Evolutionary conservation across 169 alveolate species (phyloP).

Genomic region (Perkinsus olseni): DNA sequence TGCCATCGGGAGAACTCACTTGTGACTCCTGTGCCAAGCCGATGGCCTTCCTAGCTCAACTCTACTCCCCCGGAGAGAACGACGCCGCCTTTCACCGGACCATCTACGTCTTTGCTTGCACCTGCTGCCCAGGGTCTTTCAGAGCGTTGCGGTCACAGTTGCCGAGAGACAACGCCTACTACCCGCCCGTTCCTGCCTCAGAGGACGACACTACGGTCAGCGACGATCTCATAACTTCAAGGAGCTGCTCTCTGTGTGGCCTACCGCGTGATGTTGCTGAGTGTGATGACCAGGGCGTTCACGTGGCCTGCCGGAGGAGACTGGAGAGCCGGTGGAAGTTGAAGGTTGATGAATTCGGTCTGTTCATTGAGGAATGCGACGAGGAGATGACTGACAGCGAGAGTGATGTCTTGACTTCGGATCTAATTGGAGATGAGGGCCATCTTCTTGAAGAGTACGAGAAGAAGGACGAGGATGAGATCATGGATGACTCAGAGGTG

Average conservation of each 20-base stretch:
- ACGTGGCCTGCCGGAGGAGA: not conserved
- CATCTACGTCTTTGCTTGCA: slow-evolving; percentile 45
- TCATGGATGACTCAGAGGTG: not conserved
- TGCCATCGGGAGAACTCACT: slow-evolving; percentile 38
- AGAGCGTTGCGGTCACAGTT: slow-evolving; percentile 53
- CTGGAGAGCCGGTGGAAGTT: not conserved
- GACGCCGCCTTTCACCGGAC: slow-evolving; percentile 50
- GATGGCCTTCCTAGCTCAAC: slow-evolving; percentile 50
- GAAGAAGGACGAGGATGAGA: not conserved
- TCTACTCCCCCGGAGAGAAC: slow-evolving; percentile 53
- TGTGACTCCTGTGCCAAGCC: slow-evolving; percentile 40
- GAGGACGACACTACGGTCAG: not conserved
- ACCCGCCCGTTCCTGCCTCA: not conserved
- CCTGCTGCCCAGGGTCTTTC: slow-evolving; percentile 49
- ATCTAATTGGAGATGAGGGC: not conserved
- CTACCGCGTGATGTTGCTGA: not conserved
- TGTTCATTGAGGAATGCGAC: not conserved
- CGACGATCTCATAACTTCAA: not conserved
- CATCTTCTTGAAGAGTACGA: not conserved
- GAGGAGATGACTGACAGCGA: not conserved
- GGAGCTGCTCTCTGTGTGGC: not conserved
- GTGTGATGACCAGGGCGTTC: not conserved
- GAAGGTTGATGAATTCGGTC: not conserved
- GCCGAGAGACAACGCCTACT: slow-evolving; percentile 46
- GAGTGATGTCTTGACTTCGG: not conserved